phyloP scores from a whole-genome alignment of 768 basidiomycete species.

The Leccinum broughii region DNA sequence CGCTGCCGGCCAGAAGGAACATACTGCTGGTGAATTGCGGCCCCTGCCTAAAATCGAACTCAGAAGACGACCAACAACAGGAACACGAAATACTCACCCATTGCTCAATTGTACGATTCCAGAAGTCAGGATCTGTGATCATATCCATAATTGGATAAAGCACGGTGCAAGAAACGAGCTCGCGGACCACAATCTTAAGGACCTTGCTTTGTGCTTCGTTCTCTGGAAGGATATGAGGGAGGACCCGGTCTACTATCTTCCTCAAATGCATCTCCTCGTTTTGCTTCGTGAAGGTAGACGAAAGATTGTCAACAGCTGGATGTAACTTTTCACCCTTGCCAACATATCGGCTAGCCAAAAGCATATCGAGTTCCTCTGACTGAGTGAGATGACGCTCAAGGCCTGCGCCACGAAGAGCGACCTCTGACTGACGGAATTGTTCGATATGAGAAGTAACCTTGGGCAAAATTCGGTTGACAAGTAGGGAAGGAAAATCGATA shows the following conservation, averaged over 20 bases:
- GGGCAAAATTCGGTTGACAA: slow-evolving; percentile 87
- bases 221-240: slow-evolving; percentile 75
- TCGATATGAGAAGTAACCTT: slow-evolving; percentile 87
- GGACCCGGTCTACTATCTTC: slow-evolving; percentile 63
- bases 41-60: slow-evolving; percentile 50
- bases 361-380: slow-evolving; percentile 85
- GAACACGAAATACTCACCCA: slow-evolving; percentile 57
- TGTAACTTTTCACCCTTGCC: slow-evolving; percentile 68
- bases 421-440: slow-evolving; percentile 87
- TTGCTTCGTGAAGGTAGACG: slow-evolving; percentile 86
- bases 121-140: slow-evolving; percentile 94
- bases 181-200: slow-evolving; percentile 72
- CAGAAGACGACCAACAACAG: slow-evolving; percentile 9
- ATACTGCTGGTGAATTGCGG: slow-evolving; percentile 68
- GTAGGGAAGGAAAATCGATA: slow-evolving; percentile 71
- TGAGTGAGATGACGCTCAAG: slow-evolving; percentile 82
- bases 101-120: slow-evolving; percentile 92
- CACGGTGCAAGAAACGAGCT: slow-evolving; percentile 80
- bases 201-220: slow-evolving; percentile 71
- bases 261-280: slow-evolving; percentile 87
- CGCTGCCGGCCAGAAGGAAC: slow-evolving; percentile 11
- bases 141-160: slow-evolving; percentile 89
- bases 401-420: slow-evolving; percentile 78
- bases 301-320: slow-evolving; percentile 83
- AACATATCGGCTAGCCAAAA: slow-evolving; percentile 82